phyloP scores from a whole-genome alignment of 768 basidiomycete species.

The Tricholoma furcatifolium region DNA sequence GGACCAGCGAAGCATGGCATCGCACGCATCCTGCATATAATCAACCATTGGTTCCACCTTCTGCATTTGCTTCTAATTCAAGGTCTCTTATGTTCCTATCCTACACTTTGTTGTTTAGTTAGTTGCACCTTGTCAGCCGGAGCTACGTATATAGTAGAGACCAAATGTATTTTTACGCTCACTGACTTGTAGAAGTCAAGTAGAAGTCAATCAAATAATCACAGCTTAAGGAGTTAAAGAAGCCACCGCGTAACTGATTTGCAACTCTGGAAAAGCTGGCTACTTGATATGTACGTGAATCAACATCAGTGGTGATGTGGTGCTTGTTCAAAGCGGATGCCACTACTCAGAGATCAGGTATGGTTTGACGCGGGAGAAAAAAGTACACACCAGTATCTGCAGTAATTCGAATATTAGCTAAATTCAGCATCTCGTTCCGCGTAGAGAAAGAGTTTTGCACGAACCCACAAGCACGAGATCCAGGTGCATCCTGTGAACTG shows the following conservation, averaged over 20 bases:
- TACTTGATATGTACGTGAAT: not conserved
- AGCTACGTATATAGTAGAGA: constrained; percentile 49
- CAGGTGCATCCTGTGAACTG: constrained; percentile 72
- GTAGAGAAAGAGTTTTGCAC: constrained; percentile 29
- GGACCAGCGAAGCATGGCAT: constrained; percentile 45
- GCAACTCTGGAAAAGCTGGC: no score
- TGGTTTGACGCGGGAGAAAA: not conserved
- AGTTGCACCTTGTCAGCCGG: constrained; percentile 46
- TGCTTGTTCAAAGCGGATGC: constrained; percentile 86
- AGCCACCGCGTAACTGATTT: no score
- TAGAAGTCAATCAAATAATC: constrained; percentile 19
- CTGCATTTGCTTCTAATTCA: constrained; percentile 25
- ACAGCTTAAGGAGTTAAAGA: no score
- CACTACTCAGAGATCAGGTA: constrained; percentile 48
- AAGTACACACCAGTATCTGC: constrained; percentile 37
- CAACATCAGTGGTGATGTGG: constrained; percentile 65
- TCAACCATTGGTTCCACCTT: constrained; percentile 34
- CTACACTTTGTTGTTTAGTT: constrained; percentile 41
- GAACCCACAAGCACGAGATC: constrained; percentile 87
- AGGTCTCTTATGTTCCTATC: constrained; percentile 27
- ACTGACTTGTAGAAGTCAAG: constrained; percentile 24
- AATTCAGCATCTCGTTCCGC: constrained; percentile 10
- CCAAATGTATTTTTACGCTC: constrained; percentile 55
- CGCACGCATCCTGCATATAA: constrained; percentile 34
- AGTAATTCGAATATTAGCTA: constrained; percentile 14